These are phyloP conservation scores for Aureobasidium sp. DNA, from an alignment of 2,329 filamentous ascomycete genomes.

Conservation along the genomic window DNA sequence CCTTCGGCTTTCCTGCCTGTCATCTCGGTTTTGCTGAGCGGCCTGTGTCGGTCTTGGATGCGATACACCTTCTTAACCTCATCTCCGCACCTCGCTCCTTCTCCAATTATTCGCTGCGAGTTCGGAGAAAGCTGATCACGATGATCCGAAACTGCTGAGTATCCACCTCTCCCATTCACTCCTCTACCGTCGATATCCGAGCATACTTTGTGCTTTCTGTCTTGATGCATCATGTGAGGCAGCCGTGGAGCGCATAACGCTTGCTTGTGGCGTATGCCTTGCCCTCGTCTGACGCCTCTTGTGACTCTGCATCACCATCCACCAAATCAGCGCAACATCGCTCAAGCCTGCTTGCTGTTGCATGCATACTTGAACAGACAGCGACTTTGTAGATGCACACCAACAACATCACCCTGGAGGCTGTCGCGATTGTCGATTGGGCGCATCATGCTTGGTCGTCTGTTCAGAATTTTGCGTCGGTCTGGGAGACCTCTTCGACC, in stretches of 20 bases:
- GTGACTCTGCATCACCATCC: neutral
- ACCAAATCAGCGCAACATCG: neutral
- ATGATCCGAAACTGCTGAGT: conserved; percentile 1
- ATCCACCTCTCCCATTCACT: neutral
- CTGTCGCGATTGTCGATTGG: neutral
- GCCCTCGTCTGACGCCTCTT: neutral
- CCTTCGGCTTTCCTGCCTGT: conserved; percentile 4
- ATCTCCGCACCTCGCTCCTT: neutral
- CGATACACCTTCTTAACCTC: neutral
- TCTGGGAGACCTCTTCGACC: neutral
- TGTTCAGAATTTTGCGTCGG: neutral
- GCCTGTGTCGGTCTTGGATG: conserved; percentile 7
- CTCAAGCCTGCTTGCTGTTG: neutral
- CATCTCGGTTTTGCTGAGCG: conserved; percentile 10
- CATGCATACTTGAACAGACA: neutral
- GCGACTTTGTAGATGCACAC: neutral
- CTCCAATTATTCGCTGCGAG: neutral
- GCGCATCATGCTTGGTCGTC: neutral
- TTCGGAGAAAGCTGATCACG: neutral
- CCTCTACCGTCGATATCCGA: neutral
- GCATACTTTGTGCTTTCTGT: neutral
- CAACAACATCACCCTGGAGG: neutral
- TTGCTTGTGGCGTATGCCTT: neutral
- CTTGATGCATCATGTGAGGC: neutral
- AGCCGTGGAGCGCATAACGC: neutral